A percentile compares a stretch with the other conserved stretches of the same genome.
phyloP scores from a whole-genome alignment of 2,329 filamentous ascomycete genomes.

The Trichophaea hybrida region DNA sequence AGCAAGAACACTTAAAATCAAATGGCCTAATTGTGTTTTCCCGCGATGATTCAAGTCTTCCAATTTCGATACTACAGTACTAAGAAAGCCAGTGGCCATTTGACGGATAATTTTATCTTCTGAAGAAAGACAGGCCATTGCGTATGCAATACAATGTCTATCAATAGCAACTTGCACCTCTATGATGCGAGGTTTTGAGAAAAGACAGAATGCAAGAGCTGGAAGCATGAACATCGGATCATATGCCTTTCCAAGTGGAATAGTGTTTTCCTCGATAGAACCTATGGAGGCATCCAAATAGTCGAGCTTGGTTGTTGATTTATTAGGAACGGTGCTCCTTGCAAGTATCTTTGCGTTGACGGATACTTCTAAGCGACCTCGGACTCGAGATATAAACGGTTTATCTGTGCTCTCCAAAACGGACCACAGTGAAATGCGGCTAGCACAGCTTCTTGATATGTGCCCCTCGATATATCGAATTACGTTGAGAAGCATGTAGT shows the following conservation, averaged over 20 bases:
- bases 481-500: conserved; percentile 23
- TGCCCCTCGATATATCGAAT: conserved; percentile 23
- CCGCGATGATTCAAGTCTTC: conserved; percentile 17
- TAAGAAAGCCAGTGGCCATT: conserved; percentile 22
- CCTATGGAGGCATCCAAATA: background rate
- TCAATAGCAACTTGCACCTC: conserved; percentile 23
- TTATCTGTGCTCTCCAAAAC: conserved; percentile 15
- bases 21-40: conserved; percentile 22
- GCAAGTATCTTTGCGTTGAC: conserved; percentile 17
- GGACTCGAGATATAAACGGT: conserved; percentile 22
- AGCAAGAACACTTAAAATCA: conserved; percentile 23
- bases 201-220: conserved; percentile 15
- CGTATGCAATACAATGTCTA: conserved; percentile 19
- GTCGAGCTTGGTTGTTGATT: background rate
- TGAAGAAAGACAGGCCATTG: conserved; percentile 22
- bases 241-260: conserved; percentile 10
- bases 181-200: conserved; percentile 12
- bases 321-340: conserved; percentile 18
- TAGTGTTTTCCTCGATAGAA: background rate
- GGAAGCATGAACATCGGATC: conserved; percentile 21
- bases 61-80: conserved; percentile 15
- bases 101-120: conserved; percentile 12
- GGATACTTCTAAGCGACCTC: conserved; percentile 16
- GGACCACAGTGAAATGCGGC: conserved; percentile 13
- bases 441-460: conserved; percentile 17